Percentiles rank a stretch among this genome's conserved stretches.
phyloP scores from a whole-genome alignment of 2,329 filamentous ascomycete species.

The Aspergillus pseudoviridinutans region DNA sequence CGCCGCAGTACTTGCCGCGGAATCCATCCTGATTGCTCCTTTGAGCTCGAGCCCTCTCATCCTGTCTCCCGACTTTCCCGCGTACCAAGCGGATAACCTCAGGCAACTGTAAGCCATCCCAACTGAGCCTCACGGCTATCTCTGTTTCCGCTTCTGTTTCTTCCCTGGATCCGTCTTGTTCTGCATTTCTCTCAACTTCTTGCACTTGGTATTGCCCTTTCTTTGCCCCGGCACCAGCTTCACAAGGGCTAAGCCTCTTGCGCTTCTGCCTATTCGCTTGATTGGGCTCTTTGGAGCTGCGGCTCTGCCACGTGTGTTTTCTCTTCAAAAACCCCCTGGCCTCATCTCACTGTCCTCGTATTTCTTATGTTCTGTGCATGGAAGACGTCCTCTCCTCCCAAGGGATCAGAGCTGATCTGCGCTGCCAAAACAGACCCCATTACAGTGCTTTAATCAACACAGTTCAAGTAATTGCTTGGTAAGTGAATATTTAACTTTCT shows the following conservation, averaged over 20 bases:
- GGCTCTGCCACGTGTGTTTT: neutral
- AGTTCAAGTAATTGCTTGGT: neutral
- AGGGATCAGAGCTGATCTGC: neutral
- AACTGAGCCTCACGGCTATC: neutral
- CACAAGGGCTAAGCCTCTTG: neutral
- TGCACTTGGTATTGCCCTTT: neutral
- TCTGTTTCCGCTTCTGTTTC: neutral
- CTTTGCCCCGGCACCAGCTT: neutral
- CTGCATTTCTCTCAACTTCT: neutral
- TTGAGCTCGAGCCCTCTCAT: neutral
- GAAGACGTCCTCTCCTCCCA: neutral
- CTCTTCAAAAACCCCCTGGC: neutral
- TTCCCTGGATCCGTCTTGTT: neutral
- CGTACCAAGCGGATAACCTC: neutral
- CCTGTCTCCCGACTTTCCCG: neutral
- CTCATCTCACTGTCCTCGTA: neutral
- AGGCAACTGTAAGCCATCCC: neutral
- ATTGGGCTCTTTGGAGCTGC: neutral
- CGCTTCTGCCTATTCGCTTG: neutral
- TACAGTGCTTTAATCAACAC: neutral
- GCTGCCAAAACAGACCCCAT: neutral
- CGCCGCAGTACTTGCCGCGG: neutral
- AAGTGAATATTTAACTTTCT: neutral
- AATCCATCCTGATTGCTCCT: neutral
- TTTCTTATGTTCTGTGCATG: neutral